These are phyloP conservation scores for Ophidiomyces ophidiicola DNA, from an alignment of 2,329 filamentous ascomycete species.

Conservation along the genomic window DNA sequence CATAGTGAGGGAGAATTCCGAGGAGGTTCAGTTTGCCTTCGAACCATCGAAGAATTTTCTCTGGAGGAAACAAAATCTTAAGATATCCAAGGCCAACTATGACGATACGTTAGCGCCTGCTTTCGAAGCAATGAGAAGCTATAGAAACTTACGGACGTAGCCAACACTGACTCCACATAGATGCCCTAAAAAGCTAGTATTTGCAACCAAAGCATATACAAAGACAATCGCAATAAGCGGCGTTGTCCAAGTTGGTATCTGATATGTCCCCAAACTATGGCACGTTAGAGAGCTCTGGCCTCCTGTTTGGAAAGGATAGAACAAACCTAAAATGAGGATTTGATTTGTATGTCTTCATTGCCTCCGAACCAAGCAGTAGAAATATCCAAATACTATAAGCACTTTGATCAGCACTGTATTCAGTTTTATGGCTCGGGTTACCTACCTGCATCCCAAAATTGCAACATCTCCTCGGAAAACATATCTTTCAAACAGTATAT, in stretches of 20 bases:
- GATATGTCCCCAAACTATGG: slow-evolving; percentile 43
- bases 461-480: slow-evolving; percentile 59
- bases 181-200: slow-evolving; percentile 76
- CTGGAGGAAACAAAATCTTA: slow-evolving; percentile 77
- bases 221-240: slow-evolving; percentile 67
- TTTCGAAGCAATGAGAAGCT: neutral
- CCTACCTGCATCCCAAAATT: slow-evolving; percentile 72
- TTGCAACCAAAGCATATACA: slow-evolving; percentile 63
- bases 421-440: neutral
- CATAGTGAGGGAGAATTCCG: slow-evolving; percentile 74
- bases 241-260: slow-evolving; percentile 85
- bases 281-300: slow-evolving; percentile 15
- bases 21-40: slow-evolving; percentile 80
- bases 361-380: slow-evolving; percentile 69
- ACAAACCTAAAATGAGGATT: slow-evolving; percentile 61
- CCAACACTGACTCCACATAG: slow-evolving; percentile 71
- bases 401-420: slow-evolving; percentile 4
- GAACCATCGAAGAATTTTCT: slow-evolving; percentile 75
- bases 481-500: slow-evolving; percentile 64
- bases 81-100: slow-evolving; percentile 75
- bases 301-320: neutral
- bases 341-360: slow-evolving; percentile 68
- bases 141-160: slow-evolving; percentile 58
- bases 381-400: slow-evolving; percentile 77
- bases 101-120: neutral